Evolutionary conservation across 305 asterid species (phyloP).

Genomic region (Fraxinus baroniana): DNA sequence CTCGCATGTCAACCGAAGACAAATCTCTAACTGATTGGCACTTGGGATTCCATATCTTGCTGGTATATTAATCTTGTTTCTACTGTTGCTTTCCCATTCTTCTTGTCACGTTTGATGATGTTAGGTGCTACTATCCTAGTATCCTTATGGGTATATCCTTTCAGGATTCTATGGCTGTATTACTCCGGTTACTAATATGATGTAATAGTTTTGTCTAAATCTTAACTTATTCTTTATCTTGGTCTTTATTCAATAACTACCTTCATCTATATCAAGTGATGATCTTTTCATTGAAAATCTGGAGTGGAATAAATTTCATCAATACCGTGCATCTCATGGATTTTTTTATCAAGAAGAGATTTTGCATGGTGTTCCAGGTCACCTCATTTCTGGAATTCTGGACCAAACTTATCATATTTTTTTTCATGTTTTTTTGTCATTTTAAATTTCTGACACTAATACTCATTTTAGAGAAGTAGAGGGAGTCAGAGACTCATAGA

Average conservation of each 20-base stretch:
- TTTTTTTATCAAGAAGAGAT: background rate
- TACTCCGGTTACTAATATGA: constrained; percentile 11
- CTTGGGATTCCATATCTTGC: constrained; percentile 84
- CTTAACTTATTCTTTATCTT: background rate
- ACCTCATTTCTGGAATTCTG: background rate
- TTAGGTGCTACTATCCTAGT: background rate
- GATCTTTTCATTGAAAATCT: background rate
- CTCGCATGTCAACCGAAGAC: constrained; percentile 66
- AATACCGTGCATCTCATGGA: background rate
- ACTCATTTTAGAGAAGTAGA: background rate
- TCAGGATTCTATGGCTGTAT: background rate
- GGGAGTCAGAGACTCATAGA: background rate
- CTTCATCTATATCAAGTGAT: background rate
- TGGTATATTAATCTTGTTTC: constrained; percentile 46
- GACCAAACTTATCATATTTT: background rate
- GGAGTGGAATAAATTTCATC: background rate
- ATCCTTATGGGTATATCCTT: background rate
- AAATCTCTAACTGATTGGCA: constrained; percentile 86
- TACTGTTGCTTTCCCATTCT: constrained; percentile 12
- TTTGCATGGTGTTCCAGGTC: background rate
- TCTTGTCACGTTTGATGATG: background rate
- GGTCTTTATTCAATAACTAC: constrained; percentile 10
- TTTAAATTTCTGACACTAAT: background rate
- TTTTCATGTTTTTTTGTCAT: background rate
- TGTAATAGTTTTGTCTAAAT: background rate